Evolutionary conservation across 768 basidiomycete species (phyloP), one percentile per base, ranked within the genome.

Genomic region (Boletus tylopilopsis): DNA sequence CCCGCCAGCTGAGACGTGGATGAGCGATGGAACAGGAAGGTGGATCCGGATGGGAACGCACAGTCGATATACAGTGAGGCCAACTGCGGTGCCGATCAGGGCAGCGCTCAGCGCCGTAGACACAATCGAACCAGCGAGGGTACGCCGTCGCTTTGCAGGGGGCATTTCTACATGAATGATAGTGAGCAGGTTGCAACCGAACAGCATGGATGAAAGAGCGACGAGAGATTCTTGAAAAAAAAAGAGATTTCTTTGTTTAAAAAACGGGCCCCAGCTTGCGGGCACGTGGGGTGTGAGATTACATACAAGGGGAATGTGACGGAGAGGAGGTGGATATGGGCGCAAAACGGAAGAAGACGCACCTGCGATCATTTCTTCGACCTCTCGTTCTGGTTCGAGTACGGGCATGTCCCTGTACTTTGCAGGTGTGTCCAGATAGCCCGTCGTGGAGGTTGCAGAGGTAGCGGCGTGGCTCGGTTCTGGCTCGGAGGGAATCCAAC

Each of bases 51-150:
- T 24, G 49, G 42, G 32, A 29, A 78, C 87, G 73, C 65, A 91
- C 90, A 92, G 73, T 68, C 87, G 80, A 71, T 90, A 93, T 35
- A 90, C 87, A 38, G 89, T 90, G 54, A 91, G 76, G 51, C 90
- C 90, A 44, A 93, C 90, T 15, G 90, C 90, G 19, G 87, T 85
- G 50, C 90, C 87, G 52, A 93, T 87, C 50, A 93, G 78, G 39
- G 88, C 90, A 55, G 90, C 89, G 70, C 79, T 88, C 69, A 92
- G 73, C 47, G 90, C 90, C 27, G 88, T 87, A 15, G 87, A 86
- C 54, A 91, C 80, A 61, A 93, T 84, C 50, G 87, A 85, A 54
- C 87, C 87, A 55, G 88, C 85, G 68, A 91, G 76, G 52, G 85
- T 85, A 60, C 85, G 81, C 52, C 88, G 86, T 63, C 84, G 83